Conservation (phyloP, 495 filamentous ascomycete genomes). For the Platismatia glauca region DNA sequence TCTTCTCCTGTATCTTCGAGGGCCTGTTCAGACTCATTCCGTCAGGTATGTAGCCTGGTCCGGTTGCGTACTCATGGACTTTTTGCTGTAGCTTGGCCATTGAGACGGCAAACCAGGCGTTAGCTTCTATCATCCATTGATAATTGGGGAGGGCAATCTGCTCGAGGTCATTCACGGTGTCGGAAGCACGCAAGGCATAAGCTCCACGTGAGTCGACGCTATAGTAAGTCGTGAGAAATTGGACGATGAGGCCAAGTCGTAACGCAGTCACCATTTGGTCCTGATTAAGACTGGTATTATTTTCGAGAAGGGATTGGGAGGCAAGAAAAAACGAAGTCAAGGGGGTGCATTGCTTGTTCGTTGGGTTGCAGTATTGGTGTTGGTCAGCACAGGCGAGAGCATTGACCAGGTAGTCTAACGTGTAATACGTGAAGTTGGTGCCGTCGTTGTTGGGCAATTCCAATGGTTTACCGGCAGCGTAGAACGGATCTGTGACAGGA, state of each 20-base stretch:
- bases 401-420: constrained; percentile 13
- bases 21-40: not conserved
- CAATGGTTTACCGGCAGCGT: constrained; percentile 15
- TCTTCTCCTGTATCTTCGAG: not conserved
- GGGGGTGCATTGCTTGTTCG: constrained; percentile 16
- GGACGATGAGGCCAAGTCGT: constrained; percentile 26
- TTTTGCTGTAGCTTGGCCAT: constrained; percentile 27
- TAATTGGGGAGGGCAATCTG: constrained; percentile 26
- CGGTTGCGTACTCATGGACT: constrained; percentile 25
- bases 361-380: constrained; percentile 28
- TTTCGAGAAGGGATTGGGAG: constrained; percentile 30
- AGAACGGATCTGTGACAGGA: constrained; percentile 26
- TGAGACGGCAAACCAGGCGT: constrained; percentile 23
- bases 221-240: constrained; percentile 31
- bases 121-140: constrained; percentile 31
- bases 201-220: constrained; percentile 28
- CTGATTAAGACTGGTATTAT: constrained; percentile 36
- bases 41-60: constrained; percentile 12
- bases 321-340: not conserved
- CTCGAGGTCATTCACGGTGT: constrained; percentile 11
- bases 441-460: not conserved
- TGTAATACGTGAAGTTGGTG: constrained; percentile 16
- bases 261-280: constrained; percentile 39
- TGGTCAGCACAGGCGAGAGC: constrained; percentile 28
- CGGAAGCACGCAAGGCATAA: constrained; percentile 23